Evolutionary conservation across 148 eudicot genomes (phyloP).

Genomic region (Selenicereus undatus): DNA sequence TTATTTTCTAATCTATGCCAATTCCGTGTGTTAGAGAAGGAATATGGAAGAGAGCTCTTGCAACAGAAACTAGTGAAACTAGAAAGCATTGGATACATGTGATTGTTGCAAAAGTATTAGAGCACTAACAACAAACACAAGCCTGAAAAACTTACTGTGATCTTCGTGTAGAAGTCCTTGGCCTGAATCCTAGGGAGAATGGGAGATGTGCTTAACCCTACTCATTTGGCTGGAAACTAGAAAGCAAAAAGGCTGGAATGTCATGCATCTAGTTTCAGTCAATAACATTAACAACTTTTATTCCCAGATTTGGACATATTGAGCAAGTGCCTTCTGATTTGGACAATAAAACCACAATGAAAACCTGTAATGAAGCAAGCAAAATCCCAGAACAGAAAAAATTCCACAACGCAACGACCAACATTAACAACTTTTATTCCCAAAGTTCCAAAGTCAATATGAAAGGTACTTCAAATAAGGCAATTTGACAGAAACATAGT

Average conservation of each 20-base stretch:
- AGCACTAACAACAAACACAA: not conserved
- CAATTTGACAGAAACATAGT: too few relatives aligned
- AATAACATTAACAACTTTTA: too few relatives aligned
- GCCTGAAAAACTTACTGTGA: not conserved
- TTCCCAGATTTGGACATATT: too few relatives aligned
- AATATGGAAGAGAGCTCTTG: not conserved
- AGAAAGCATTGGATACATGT: not conserved
- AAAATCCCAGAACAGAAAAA: not conserved
- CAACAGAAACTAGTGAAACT: not conserved
- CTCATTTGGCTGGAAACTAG: too few relatives aligned
- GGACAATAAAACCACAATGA: not conserved
- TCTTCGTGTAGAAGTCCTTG: not conserved
- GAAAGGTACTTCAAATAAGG: too few relatives aligned
- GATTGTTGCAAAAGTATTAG: not conserved
- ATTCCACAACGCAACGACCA: too few relatives aligned
- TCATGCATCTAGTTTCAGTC: too few relatives aligned
- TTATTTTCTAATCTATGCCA: not conserved
- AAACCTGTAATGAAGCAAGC: not conserved
- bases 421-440: too few relatives aligned
- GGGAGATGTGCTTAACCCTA: too few relatives aligned
- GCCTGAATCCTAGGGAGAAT: not conserved
- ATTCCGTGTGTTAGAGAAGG: not conserved
- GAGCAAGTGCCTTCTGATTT: not conserved
- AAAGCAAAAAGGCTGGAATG: too few relatives aligned
- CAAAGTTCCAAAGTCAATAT: not conserved